Evolutionary conservation across 805 yeast genomes (phyloP).

Genomic region (Scheffersomyces ergatensis): DNA sequence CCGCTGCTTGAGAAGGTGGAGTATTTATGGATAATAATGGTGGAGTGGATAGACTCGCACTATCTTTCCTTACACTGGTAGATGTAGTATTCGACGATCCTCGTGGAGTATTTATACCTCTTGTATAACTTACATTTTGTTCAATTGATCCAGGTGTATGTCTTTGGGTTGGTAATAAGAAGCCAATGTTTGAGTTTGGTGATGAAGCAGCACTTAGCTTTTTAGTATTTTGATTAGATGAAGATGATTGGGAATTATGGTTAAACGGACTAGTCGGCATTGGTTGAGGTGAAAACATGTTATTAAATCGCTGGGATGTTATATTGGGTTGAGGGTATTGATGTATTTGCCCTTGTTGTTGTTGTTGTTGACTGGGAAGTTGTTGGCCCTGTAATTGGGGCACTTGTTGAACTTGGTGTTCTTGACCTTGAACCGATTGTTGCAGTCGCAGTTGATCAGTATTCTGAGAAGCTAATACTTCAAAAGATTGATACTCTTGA

Average conservation of each 20-base stretch:
- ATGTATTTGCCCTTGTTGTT: no score
- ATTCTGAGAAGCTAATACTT: no score
- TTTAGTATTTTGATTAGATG: conserved; percentile 1
- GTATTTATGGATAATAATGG: not conserved
- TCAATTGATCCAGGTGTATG: conserved; percentile 8
- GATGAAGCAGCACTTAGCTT: conserved; percentile 1
- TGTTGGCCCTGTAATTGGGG: not conserved
- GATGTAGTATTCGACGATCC: not conserved
- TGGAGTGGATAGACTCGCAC: not conserved
- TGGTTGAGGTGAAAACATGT: conserved; percentile 5
- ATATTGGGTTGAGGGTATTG: not conserved
- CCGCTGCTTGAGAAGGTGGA: not conserved
- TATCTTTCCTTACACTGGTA: not conserved
- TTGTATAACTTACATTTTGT: conserved; percentile 12
- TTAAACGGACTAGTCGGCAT: not conserved
- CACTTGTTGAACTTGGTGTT: not conserved
- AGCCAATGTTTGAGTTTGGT: conserved; percentile 1
- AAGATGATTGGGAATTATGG: not conserved
- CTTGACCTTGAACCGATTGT: not conserved
- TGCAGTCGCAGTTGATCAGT: not conserved
- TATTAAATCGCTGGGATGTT: not conserved
- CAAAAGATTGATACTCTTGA: not conserved
- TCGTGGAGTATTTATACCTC: conserved; percentile 5
- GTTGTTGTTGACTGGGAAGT: not conserved
- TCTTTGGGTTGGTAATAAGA: conserved; percentile 4